Percentiles rank a stretch among this genome's conserved stretches.
These are phyloP conservation scores for Karstenula rhodostoma DNA, from an alignment of 2,329 filamentous ascomycete genomes.

Conservation along the genomic window DNA sequence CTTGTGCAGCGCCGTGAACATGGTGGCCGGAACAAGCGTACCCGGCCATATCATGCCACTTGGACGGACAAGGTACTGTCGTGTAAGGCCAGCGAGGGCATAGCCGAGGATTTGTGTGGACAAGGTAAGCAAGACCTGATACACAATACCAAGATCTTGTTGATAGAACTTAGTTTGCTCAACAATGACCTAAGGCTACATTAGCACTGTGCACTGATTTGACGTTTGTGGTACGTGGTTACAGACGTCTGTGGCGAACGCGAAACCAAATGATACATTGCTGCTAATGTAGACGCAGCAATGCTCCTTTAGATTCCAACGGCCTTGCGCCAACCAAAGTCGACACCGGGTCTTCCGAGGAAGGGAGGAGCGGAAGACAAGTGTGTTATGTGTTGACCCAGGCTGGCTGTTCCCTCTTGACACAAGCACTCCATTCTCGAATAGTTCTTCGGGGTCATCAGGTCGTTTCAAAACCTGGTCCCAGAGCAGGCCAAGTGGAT, in stretches of 20 bases:
- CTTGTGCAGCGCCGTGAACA: slow-evolving; percentile 88
- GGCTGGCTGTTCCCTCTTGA: slow-evolving; percentile 18
- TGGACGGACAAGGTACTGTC: slow-evolving; percentile 82
- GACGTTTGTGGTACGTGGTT: background rate
- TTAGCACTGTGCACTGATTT: slow-evolving; percentile 20
- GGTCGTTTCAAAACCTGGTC: slow-evolving; percentile 72
- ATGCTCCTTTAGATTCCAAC: slow-evolving; percentile 89
- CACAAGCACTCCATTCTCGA: slow-evolving; percentile 64
- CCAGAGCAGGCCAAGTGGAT: slow-evolving; percentile 83
- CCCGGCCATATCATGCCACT: slow-evolving; percentile 93
- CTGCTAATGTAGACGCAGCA: slow-evolving; percentile 89
- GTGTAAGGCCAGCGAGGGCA: slow-evolving; percentile 81
- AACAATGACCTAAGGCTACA: slow-evolving; percentile 70
- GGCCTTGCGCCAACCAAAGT: slow-evolving; percentile 79
- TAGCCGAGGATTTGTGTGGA: slow-evolving; percentile 89
- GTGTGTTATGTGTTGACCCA: slow-evolving; percentile 20
- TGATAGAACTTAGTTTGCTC: slow-evolving; percentile 91
- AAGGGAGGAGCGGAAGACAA: slow-evolving; percentile 18
- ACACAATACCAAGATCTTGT: slow-evolving; percentile 77
- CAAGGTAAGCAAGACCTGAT: slow-evolving; percentile 82
- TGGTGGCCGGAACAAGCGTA: slow-evolving; percentile 85
- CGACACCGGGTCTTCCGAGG: slow-evolving; percentile 58
- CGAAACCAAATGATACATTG: slow-evolving; percentile 89
- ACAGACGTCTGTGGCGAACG: slow-evolving; percentile 80
- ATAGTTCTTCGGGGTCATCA: slow-evolving; percentile 63